Base-by-base conservation (phyloP, 441 rosid species). In the Biscutella laevigata region DNA sequence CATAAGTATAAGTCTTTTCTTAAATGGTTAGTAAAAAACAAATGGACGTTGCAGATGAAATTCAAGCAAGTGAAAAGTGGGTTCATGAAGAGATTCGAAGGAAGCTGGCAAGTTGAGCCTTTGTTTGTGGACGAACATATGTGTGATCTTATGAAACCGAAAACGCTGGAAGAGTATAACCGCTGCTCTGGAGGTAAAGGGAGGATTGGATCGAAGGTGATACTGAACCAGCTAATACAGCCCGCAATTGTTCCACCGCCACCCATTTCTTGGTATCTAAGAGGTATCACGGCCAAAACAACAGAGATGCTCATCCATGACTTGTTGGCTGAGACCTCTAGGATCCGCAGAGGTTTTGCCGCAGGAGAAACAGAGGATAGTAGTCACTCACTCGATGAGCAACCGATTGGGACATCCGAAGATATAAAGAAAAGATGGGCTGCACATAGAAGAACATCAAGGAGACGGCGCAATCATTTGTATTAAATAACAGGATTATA, bases 41-140 rank as follows among this genome's bases (percentile, higher is more conserved):
- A 15, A 33, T 6, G 67, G 5, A 30, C 25, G 51, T 66, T 58
- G 55, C 85, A 91, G 98, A 84, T 91, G 98, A 87, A 66, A 34
- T 91, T 87, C 81, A 83, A 69, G 78, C 98, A 90, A 81, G 35
- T 83, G 59, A 80, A 78, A 69, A 74, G 81, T 0, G 94, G 96
- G 20, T 84, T 91, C 70, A 87, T 91, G 98, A 68, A 91, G 66
- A 82, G 43, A 66, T 91, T 87, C 5, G 98, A 91, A 77, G 98
- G 98, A 19, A 72, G 78, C 68, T 91, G 98, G 98, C 66, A 69
- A 58, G 78, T 87, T 4, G 77, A 91, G 48, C 96, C 95, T 1
- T 7, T 77, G 34, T 91, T 84, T 42, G 72, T 91, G 0, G 96
- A 91, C 29, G 86, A 81, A 66, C 59, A 77, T 32, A 29, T 71